These are phyloP conservation scores for Tulasnella sp. DNA, from an alignment of 768 basidiomycete genomes.

Conservation along the genomic window DNA sequence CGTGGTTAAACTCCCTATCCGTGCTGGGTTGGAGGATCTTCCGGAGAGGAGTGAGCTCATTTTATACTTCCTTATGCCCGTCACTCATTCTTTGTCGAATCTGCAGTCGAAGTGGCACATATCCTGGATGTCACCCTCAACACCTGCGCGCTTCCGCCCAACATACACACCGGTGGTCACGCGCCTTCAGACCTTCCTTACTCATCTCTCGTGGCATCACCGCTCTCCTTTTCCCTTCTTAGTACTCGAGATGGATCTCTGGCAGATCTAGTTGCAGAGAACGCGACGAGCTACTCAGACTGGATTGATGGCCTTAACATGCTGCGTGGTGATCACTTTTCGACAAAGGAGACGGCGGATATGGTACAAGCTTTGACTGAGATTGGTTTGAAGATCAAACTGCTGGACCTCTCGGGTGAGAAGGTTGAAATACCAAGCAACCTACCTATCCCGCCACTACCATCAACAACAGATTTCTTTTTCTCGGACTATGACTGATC, in stretches of 20 bases:
- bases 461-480: slow-evolving; percentile 72
- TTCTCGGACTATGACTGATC: slow-evolving; percentile 47
- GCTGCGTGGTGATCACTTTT: slow-evolving; percentile 70
- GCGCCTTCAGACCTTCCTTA: slow-evolving; percentile 28
- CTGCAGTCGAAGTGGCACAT: slow-evolving; percentile 53
- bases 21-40: slow-evolving; percentile 75
- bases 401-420: slow-evolving; percentile 86
- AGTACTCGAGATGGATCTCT: slow-evolving; percentile 59
- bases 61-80: background rate
- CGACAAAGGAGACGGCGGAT: slow-evolving; percentile 74
- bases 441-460: slow-evolving; percentile 65
- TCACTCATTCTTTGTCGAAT: background rate
- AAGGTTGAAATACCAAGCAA: slow-evolving; percentile 81
- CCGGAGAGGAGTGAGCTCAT: slow-evolving; percentile 48
- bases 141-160: slow-evolving; percentile 52
- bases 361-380: slow-evolving; percentile 83
- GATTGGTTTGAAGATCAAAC: slow-evolving; percentile 83
- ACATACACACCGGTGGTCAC: slow-evolving; percentile 27
- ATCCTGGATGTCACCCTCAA: slow-evolving; percentile 73
- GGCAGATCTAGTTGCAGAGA: slow-evolving; percentile 68
- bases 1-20: slow-evolving; percentile 64
- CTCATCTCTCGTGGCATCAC: slow-evolving; percentile 38
- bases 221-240: slow-evolving; percentile 67
- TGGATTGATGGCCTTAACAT: slow-evolving; percentile 92
- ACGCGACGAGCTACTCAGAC: slow-evolving; percentile 75